Percentiles rank a stretch among this genome's conserved stretches.
Evolutionary conservation across 768 basidiomycete genomes (phyloP).

Genomic region (Rhodosporidiobolus sp.): DNA sequence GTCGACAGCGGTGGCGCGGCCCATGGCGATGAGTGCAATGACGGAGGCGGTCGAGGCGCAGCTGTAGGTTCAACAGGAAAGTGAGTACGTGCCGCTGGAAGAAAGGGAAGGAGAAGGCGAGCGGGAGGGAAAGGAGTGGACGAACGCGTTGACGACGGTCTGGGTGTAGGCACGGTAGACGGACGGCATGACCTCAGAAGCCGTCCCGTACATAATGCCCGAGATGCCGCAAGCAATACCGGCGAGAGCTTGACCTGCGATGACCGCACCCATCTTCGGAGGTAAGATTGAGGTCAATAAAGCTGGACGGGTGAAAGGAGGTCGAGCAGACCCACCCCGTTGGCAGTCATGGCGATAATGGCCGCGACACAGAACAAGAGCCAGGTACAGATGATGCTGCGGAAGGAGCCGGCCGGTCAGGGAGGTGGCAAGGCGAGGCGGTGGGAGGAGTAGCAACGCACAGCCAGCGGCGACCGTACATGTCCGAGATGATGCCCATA

Average conservation of each 20-base stretch:
- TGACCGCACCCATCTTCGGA: neutral
- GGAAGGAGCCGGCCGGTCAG: neutral
- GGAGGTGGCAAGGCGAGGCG: neutral
- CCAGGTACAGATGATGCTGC: conserved; percentile 2
- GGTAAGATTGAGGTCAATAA: neutral
- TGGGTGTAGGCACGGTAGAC: conserved; percentile 2
- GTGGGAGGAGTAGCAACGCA: neutral
- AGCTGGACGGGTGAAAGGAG: neutral
- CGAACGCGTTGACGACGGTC: conserved; percentile 6
- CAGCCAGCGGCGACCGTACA: conserved; percentile 15
- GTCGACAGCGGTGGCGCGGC: neutral
- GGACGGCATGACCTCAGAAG: conserved; percentile 6
- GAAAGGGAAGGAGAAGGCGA: no score
- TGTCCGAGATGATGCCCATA: conserved; percentile 4
- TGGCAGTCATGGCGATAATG: conserved; percentile 15
- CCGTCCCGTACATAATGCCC: conserved; percentile 10
- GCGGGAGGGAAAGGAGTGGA: neutral
- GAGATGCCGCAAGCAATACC: conserved; percentile 1
- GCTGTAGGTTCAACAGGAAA: neutral
- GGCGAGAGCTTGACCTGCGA: neutral
- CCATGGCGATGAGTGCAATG: conserved; percentile 4
- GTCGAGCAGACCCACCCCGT: neutral
- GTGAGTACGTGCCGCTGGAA: no score
- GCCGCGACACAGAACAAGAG: conserved; percentile 5
- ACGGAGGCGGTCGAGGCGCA: neutral